Evolutionary conservation across 1,139 yeast genomes (phyloP), one percentile per base, ranked within the genome.

Genomic region (Blastobotrys apis): DNA sequence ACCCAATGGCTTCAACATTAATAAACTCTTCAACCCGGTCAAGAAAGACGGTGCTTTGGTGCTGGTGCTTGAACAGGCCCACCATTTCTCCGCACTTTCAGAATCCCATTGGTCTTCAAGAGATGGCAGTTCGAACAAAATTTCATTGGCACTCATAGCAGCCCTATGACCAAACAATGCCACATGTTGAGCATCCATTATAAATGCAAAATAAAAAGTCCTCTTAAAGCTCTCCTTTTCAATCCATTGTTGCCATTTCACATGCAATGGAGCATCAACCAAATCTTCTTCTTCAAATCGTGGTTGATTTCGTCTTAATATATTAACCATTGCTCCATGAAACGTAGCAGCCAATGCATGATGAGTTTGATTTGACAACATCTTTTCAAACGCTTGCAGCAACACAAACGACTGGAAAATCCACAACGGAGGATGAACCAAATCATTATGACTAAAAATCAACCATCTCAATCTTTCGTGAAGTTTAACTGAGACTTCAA

Each of bases 321-420:
- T 50, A 12, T 60, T 56, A 34, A 53, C 50, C 45, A 53, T 46
- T 2, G 55, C 50, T 5, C 55, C 51, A 37, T 53, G 56, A 37
- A 53, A 52, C 4, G 48, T 44, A 20, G 55, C 38, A 5, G 55
- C 53, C 44, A 53, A 37, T 4, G 50, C 54, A 33, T 53, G 56
- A 37, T 81, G 88, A 55, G 79, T 61, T 23, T 67, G 63, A 50
- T 84, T 64, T 47, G 74, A 65, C 19, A 51, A 47, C 47, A 77
- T 74, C 56, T 81, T 78, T 54, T 82, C 88, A 49, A 75, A 77
- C 58, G 76, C 74, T 56, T 81, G 87, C 22, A 82, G 60, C 41
- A 82, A 57, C 42, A 78, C 65, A 36, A 82, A 64, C 44, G 80
- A 68, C 56, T 82, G 88, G 37, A 82, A 68, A 2, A 81, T 70